Base-by-base conservation (phyloP, 179 eudicot genomes). In the Beta macrorhiza region DNA sequence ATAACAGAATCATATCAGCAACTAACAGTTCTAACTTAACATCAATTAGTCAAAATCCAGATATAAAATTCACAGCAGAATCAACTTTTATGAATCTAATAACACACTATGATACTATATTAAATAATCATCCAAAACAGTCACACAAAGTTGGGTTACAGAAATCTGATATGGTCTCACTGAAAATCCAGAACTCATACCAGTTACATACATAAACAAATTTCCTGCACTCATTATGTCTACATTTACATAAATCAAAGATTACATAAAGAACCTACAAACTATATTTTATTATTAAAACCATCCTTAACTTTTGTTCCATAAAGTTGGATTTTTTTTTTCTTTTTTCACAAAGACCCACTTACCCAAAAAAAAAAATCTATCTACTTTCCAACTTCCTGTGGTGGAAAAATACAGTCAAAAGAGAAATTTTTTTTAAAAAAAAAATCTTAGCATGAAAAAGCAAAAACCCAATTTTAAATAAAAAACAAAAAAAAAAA, bases 261-360 rank as follows among this genome's bases (percentile, higher is more conserved):
- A 81, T 72, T 81, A 72, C 82, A 77, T 70, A 16, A 69, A 83
- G 37, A 67, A 79, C 63, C 77, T 68, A 62, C 78, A 62, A 56
- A 3, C 37, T 74, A 37, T 71, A 84, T 55, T 45, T 64, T 78
- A 61, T 63, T 13, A 45, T 79, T 80, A 65, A 52, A 47, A 20
- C 10, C 72, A 47, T 51, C 77, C 82, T 16, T 61, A 64, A 20
- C 49, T 74, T 55, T 71, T 71, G 78, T 56, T 72, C 32, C 79
- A 42, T 44, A 76, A 71, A 80, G 67, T 76, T 29, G 65, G 42
- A 32, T 12, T 52, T 58, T 75, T 14, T 14, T 58, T 22, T 16
- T 44, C 61, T 72, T 65, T 53, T 64, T 71, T 59, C 70, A 59
- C 16, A 53, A 68, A 81, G 75, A 53, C 75, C 55, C 83, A 65